Percentiles rank a stretch among this genome's conserved stretches.
phyloP scores from a whole-genome alignment of 768 basidiomycete species.

The Naematelia encephala region DNA sequence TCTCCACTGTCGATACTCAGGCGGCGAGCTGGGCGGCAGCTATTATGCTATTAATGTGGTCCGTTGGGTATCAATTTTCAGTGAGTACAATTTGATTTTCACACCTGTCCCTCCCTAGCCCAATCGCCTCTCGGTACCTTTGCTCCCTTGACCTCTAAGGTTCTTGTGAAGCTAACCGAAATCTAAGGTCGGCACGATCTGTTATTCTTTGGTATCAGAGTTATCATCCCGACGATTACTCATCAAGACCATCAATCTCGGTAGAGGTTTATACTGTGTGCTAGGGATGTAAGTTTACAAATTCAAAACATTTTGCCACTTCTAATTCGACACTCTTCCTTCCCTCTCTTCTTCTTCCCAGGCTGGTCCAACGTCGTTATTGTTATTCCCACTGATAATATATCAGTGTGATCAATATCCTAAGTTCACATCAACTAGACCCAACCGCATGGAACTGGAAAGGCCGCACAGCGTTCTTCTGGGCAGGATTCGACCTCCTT shows the following conservation, averaged over 20 bases:
- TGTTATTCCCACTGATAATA: background rate
- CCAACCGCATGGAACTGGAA: constrained; percentile 14
- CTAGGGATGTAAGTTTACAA: constrained; percentile 5
- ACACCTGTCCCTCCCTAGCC: background rate
- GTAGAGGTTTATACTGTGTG: constrained; percentile 12
- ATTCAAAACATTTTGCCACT: too few species aligned
- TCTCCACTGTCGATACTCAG: background rate
- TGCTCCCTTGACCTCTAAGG: too few species aligned
- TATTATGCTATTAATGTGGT: constrained; percentile 9
- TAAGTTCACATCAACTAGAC: too few species aligned
- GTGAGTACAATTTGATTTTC: background rate
- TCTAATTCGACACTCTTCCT: too few species aligned
- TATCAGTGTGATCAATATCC: constrained; percentile 4
- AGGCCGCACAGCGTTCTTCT: constrained; percentile 13
- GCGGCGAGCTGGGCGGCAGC: constrained; percentile 5
- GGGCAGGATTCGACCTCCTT: too few species aligned
- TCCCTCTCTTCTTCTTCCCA: background rate
- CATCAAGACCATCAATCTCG: constrained; percentile 36
- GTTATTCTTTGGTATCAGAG: constrained; percentile 12
- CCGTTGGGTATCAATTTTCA: constrained; percentile 6
- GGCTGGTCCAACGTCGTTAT: background rate
- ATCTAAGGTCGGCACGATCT: constrained; percentile 2
- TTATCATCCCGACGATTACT: constrained; percentile 10
- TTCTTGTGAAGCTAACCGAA: too few species aligned
- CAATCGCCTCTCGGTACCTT: background rate